Evolutionary conservation across 2,329 filamentous ascomycete genomes (phyloP).

Genomic region (Cercospora sp.): DNA sequence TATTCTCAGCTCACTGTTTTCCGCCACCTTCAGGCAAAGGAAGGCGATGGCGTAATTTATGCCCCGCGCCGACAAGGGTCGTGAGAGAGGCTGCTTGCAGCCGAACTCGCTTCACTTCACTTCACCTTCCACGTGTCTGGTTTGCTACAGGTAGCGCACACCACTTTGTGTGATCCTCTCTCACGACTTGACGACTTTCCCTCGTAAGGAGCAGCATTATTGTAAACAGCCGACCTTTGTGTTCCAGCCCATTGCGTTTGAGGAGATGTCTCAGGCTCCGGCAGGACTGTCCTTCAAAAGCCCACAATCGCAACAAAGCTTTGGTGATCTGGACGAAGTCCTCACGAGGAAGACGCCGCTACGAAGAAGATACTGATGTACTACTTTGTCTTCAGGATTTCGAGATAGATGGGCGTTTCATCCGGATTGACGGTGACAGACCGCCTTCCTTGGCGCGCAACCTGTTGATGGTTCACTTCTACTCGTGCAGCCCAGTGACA

Average conservation of each 20-base stretch:
- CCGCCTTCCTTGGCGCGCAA: background rate
- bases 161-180: background rate
- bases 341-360: too few species aligned
- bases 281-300: background rate
- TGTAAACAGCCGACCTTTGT: background rate
- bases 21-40: background rate
- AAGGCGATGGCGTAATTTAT: background rate
- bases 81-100: background rate
- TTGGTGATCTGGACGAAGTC: background rate
- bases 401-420: background rate
- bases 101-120: background rate
- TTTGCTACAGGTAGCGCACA: background rate
- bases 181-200: background rate
- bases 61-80: background rate
- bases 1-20: background rate
- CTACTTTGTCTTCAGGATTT: background rate
- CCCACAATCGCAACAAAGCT: background rate
- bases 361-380: too few species aligned
- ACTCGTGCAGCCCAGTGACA: too few species aligned
- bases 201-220: background rate
- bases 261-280: background rate
- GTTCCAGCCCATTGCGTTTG: background rate
- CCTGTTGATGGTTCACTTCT: background rate
- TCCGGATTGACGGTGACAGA: background rate
- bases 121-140: background rate